Conservation (phyloP, 1,284 basidiomycete species). For the Cutaneotrichosporon mucoides region DNA sequence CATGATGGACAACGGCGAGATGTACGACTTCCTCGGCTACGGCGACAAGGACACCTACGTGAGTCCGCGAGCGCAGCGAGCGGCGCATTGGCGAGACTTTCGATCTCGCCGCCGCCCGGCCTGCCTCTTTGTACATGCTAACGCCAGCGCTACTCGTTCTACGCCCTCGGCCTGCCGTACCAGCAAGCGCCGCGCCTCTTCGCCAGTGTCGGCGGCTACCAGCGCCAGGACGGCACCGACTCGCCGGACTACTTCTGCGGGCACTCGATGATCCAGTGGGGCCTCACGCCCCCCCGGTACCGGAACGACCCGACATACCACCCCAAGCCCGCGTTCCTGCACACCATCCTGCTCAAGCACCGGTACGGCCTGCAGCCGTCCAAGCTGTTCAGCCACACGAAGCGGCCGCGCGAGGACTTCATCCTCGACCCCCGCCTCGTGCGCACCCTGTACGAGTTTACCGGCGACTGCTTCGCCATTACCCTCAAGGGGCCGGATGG, state of each 20-base stretch:
- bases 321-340: constrained; percentile 50
- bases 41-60: constrained; percentile 51
- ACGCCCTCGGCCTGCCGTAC: constrained; percentile 49
- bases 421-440: constrained; percentile 41
- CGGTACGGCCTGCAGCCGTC: constrained; percentile 39
- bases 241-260: constrained; percentile 39
- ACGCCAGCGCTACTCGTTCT: constrained; percentile 49
- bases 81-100: too few species aligned
- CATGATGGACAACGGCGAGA: constrained; percentile 49
- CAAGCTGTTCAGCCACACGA: constrained; percentile 44
- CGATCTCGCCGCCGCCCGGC: too few species aligned
- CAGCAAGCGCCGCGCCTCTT: constrained; percentile 49
- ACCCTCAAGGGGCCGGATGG: constrained; percentile 46
- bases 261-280: constrained; percentile 43
- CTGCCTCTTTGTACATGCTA: not conserved
- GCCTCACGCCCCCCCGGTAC: constrained; percentile 41
- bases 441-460: constrained; percentile 44
- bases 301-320: constrained; percentile 38
- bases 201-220: constrained; percentile 40
- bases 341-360: constrained; percentile 52
- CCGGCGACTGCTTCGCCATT: constrained; percentile 44
- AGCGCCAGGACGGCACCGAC: constrained; percentile 34
- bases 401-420: constrained; percentile 38
- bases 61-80: constrained; percentile 8
- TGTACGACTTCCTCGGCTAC: constrained; percentile 49